These are phyloP conservation scores for Pseudonitzschia delicatissima DNA, from an alignment of 108 stramenopile species.

Conservation along the genomic window DNA sequence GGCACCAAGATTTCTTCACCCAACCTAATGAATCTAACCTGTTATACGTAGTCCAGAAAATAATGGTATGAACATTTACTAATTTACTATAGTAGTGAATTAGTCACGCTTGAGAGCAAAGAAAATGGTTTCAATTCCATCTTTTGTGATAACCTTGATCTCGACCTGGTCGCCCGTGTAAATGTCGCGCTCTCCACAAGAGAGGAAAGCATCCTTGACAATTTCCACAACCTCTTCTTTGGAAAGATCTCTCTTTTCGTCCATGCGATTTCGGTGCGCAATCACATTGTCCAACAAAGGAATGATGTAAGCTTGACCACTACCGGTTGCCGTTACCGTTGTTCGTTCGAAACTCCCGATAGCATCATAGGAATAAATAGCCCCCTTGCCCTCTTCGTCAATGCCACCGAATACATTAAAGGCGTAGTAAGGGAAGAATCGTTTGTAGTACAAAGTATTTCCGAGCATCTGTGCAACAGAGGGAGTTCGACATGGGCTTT, in stretches of 20 bases:
- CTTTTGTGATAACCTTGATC: slow-evolving; percentile 88
- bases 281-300: slow-evolving; percentile 96
- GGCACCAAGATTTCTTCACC: too few relatives aligned
- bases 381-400: slow-evolving; percentile 94
- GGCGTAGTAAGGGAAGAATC: slow-evolving; percentile 99
- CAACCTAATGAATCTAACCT: too few relatives aligned
- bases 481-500: slow-evolving; percentile 89
- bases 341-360: slow-evolving; percentile 95
- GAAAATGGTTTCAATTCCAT: slow-evolving; percentile 71
- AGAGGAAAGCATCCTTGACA: slow-evolving; percentile 95
- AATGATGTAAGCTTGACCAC: slow-evolving; percentile 89
- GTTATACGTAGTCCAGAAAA: too few relatives aligned
- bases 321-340: slow-evolving; percentile 79
- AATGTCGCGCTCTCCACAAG: slow-evolving; percentile 96
- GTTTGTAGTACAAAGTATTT: slow-evolving; percentile 94
- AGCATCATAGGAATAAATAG: slow-evolving; percentile 97
- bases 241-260: slow-evolving; percentile 79
- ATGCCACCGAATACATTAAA: slow-evolving; percentile 97
- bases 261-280: slow-evolving; percentile 87
- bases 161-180: slow-evolving; percentile 97
- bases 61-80: too few relatives aligned
- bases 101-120: slow-evolving; percentile 95
- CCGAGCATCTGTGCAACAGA: slow-evolving; percentile 94
- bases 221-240: slow-evolving; percentile 91
- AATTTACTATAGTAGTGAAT: slow-evolving; percentile 5